Evolutionary conservation across 2,329 filamentous ascomycete genomes (phyloP), one percentile per base, ranked within the genome.

Genomic region (Aspergillus hiratsukae): DNA sequence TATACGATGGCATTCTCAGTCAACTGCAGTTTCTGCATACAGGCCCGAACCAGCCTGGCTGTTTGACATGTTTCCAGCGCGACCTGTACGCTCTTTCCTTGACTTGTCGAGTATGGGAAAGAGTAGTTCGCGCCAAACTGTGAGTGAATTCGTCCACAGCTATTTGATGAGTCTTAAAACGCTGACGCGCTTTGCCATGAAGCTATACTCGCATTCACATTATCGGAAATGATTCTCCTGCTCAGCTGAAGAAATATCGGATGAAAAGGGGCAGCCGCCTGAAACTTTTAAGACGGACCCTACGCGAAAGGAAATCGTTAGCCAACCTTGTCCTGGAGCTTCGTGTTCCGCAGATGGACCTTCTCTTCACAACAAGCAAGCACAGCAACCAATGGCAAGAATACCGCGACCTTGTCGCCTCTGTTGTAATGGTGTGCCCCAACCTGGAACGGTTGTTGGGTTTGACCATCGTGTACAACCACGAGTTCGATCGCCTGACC

Each of bases 361-460:
- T 75, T 54, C 58, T 73, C 7, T 65, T 75, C 56, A 65, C 66
- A 37, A 76, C 75, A 28, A 75, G 69, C 48, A 72, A 75, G 55
- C 71, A 75, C 49, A 71, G 72, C 56, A 59, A 65, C 25, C 67
- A 76, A 56, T 75, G 74, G 64, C 74, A 80, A 63, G 78, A 80
- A 50, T 80, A 82, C 52, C 71, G 80, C 46, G 78, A 83, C 56
- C 57, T 80, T 19, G 68, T 84, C 19, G 80, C 81, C 5, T 83
- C 82, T 1, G 72, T 86, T 40, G 80, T 86, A 31, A 83, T 83
- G 78, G 77, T 78, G 2, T 85, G 82, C 62, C 81, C 83, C 7
- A 82, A 81, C 57, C 68, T 86, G 23, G 81, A 85, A 67, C 75
- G 76, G 27, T 68, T 86, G 7, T 66, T 78, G 31, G 83, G 83